Evolutionary conservation across 306 rosid species (phyloP), one percentile per base, ranked within the genome.

Genomic region (Begonia masoniana): DNA sequence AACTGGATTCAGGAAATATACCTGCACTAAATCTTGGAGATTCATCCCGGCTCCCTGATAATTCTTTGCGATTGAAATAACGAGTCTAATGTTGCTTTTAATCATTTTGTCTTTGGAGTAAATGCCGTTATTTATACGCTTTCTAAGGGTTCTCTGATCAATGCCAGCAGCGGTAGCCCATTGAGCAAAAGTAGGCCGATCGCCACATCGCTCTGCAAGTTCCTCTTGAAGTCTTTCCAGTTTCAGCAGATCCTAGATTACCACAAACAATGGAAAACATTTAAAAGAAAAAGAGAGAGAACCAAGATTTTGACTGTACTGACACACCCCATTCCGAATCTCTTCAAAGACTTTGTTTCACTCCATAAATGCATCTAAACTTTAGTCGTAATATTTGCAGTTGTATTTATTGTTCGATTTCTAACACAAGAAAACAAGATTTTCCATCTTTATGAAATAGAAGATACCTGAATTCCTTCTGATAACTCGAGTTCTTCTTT

Each of bases 11-110:
- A 41, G 15, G 12, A 13, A 60, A 54, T 54, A 64, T 81, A 91
- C 97, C 96, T 83, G 97, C 61, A 91, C 97, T 61, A 91, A 88
- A 83, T 91, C 97, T 68, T 80, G 88, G 55, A 91, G 86, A 71
- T 82, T 85, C 94, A 91, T 83, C 64, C 97, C 97, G 60, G 69
- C 70, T 56, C 96, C 94, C 70, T 80, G 94, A 70, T 80, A 91
- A 64, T 78, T 85, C 75, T 83, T 91, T 16, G 96, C 97, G 65
- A 91, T 82, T 56, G 96, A 91, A 78, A 91, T 91, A 62, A 91
- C 97, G 55, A 91, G 94, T 52, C 97, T 73, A 55, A 91, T 63
- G 65, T 91, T 91, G 75, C 97, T 91, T 67, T 81, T 91, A 65
- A 91, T 77, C 97, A 91, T 91, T 70, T 70, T 85, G 74, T 91